Conservation (phyloP, 2,329 filamentous ascomycete genomes). For the Cercospora sojina region DNA sequence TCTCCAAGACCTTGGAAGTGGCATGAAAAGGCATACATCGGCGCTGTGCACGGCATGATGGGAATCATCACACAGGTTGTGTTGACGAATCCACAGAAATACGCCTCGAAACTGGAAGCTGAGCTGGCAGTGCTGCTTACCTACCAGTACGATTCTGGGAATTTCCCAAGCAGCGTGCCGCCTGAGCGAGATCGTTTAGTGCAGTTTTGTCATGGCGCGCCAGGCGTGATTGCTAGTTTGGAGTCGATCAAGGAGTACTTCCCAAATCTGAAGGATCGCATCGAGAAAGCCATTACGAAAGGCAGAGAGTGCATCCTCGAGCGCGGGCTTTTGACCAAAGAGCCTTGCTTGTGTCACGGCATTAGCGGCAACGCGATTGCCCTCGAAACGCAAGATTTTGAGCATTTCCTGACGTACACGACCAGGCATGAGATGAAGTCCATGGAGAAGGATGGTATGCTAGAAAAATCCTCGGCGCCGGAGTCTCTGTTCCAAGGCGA, state of each 20-base stretch:
- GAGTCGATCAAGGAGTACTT: slow-evolving; percentile 58
- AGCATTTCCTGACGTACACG: slow-evolving; percentile 60
- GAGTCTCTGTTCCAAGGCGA: slow-evolving; percentile 51
- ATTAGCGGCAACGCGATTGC: slow-evolving; percentile 64
- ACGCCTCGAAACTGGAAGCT: slow-evolving; percentile 55
- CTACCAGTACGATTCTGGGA: slow-evolving; percentile 61
- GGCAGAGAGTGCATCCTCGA: slow-evolving; percentile 57
- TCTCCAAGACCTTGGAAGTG: slow-evolving; percentile 61
- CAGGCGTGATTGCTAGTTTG: slow-evolving; percentile 62
- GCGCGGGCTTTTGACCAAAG: slow-evolving; percentile 61
- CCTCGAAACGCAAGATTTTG: slow-evolving; percentile 49
- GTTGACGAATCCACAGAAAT: slow-evolving; percentile 55
- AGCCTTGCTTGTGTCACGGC: slow-evolving; percentile 64
- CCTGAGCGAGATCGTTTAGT: slow-evolving; percentile 53
- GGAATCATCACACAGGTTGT: slow-evolving; percentile 71
- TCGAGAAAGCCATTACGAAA: slow-evolving; percentile 54
- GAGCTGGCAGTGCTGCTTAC: slow-evolving; percentile 58
- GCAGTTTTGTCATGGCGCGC: slow-evolving; percentile 67
- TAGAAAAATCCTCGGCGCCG: slow-evolving; percentile 53
- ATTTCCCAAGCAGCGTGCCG: slow-evolving; percentile 60
- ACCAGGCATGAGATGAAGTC: slow-evolving; percentile 57
- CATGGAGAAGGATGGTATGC: slow-evolving; percentile 53
- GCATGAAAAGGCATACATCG: slow-evolving; percentile 63
- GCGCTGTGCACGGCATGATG: slow-evolving; percentile 66
- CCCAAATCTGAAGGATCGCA: slow-evolving; percentile 53